These are phyloP conservation scores for Malassezia restricta DNA, from an alignment of 1,284 basidiomycete species.

Conservation along the genomic window DNA sequence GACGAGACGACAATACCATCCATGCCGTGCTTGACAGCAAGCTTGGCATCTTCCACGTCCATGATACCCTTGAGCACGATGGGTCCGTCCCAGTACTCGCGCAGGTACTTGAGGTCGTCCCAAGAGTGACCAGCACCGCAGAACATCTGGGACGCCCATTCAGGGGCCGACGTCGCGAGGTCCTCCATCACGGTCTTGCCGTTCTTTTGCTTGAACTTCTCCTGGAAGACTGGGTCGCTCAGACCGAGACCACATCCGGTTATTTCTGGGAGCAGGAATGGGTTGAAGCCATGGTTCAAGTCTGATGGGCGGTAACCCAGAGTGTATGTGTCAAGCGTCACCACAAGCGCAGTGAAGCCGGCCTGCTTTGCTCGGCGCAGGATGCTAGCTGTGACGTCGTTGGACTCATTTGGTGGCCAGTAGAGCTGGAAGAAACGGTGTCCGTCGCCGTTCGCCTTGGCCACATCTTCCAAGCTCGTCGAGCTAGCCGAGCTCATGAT, in stretches of 20 bases:
- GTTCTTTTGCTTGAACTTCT: constrained; percentile 12
- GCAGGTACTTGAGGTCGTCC: constrained; percentile 27
- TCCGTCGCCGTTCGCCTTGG: too few relatives aligned
- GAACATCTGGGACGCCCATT: constrained; percentile 15
- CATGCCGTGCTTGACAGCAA: constrained; percentile 30
- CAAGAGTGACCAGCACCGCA: constrained; percentile 24
- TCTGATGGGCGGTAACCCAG: constrained; percentile 14
- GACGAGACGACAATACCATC: constrained; percentile 41
- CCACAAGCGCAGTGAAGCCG: constrained; percentile 20
- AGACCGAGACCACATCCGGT: constrained; percentile 34
- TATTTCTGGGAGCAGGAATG: constrained; percentile 51
- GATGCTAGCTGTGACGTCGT: too few relatives aligned
- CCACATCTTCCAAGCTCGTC: too few relatives aligned
- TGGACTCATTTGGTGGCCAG: too few relatives aligned
- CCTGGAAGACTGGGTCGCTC: constrained; percentile 36
- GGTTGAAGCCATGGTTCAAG: constrained; percentile 31
- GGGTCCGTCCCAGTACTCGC: constrained; percentile 28
- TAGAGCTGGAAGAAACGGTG: too few relatives aligned
- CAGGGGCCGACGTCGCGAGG: constrained; percentile 20
- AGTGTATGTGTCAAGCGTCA: constrained; percentile 17
- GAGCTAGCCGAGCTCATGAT: too few relatives aligned
- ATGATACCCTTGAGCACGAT: constrained; percentile 43
- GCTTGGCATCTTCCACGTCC: constrained; percentile 23
- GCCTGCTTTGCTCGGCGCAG: too few relatives aligned
- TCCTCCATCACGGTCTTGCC: constrained; percentile 22